Evolutionary conservation across 352 stramenopile species (phyloP), one percentile per base, ranked within the genome.

Genomic region (Blastocystis sp.): DNA sequence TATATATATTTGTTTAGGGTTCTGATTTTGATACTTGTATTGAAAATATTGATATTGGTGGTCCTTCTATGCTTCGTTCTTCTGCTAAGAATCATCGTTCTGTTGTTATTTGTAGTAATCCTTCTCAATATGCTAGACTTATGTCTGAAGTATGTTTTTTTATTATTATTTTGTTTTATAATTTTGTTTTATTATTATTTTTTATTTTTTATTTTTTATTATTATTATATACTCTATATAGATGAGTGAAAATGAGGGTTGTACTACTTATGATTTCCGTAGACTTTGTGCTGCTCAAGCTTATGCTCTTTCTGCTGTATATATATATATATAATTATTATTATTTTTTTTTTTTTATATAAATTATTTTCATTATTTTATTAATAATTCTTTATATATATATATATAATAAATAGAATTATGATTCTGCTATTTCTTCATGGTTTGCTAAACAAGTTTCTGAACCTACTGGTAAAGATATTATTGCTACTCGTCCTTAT

Each of bases 1-100:
- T n/a, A n/a, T n/a, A n/a, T n/a, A n/a, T n/a, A n/a, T n/a, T n/a
- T n/a, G n/a, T n/a, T n/a, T n/a, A n/a, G n/a, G n/a, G n/a, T n/a
- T n/a, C 77, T 19, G 76, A 83, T 59, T 96, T 96, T 68, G 87
- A 93, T 68, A 93, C 88, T 0, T 97, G 89, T 77, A 93, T 99
- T 67, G 91, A 99, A 72, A 99, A 99, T 77, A 96, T 99, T 69
- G 91, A 99, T 71, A 99, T 99, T 73, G 91, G 91, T 37, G 91
- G 91, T 9, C 91, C 91, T 16, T 93, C 80, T 44, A 99, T 99
- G 91, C 75, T 99, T 30, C 83, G 91, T 41, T 94, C 85, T 37
- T 94, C 88, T 25, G 88, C 91, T 46, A 98, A 98, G 78, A 98
- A 98, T 76, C 89, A 97, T 78, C 68, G 67, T 0, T 80, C 84